A percentile compares a stretch with the other conserved stretches of the same genome.
Evolutionary conservation across 352 stramenopile species (phyloP).

Genomic region (Phytophthora citrophthora): DNA sequence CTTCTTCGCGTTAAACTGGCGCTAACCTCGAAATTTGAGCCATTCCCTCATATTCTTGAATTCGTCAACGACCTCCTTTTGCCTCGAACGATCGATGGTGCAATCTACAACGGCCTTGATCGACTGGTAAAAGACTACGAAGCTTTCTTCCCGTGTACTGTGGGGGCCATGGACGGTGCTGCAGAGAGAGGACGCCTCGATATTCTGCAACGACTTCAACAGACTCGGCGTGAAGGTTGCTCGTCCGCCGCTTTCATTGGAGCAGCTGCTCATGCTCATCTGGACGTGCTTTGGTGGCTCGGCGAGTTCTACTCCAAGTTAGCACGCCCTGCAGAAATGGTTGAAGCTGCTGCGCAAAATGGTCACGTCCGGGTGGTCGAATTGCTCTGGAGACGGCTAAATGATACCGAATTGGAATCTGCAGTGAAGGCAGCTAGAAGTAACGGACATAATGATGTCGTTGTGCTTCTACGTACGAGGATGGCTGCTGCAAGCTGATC

Average conservation of each 20-base stretch:
- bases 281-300: conserved; percentile 8
- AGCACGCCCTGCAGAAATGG: neutral
- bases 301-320: conserved; percentile 1
- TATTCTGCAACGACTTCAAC: conserved; percentile 6
- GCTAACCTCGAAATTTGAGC: neutral
- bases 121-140: neutral
- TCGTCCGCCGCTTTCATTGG: conserved; percentile 1
- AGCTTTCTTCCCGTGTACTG: conserved; percentile 4
- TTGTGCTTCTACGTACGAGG: neutral
- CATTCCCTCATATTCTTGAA: neutral
- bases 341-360: neutral
- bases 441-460: neutral
- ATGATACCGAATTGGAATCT: neutral
- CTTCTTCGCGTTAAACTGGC: conserved; percentile 3
- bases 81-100: conserved; percentile 5
- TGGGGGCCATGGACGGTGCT: conserved; percentile 17
- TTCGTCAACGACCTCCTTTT: conserved; percentile 4
- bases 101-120: conserved; percentile 6
- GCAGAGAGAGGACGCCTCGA: conserved; percentile 4
- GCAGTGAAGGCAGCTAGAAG: neutral
- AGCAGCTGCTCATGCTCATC: conserved; percentile 4
- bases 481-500: too few species aligned
- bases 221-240: conserved; percentile 6
- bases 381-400: neutral
- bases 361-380: neutral